Base-by-base conservation (phyloP, 805 yeast species). In the Barnettozyma californica region DNA sequence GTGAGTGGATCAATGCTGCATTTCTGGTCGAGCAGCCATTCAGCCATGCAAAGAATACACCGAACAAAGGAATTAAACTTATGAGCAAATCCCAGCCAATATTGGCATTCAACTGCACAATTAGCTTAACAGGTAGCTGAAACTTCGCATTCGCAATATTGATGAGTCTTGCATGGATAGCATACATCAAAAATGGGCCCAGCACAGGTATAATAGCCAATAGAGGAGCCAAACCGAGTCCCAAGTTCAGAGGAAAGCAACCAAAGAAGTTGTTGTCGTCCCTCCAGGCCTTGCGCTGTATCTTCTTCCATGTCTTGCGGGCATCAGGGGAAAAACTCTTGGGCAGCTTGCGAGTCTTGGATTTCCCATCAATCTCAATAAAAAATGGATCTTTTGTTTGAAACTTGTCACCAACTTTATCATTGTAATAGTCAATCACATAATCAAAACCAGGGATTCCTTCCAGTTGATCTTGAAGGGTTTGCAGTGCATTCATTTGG, bases 21-120 rank as follows among this genome's bases (percentile, higher is more conserved):
- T 92, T 91, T 59, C 97, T 72, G 0, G 97, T 87, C 8, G 95
- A 87, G 61, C 96, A 87, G 2, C 83, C 87, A 60, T 88, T 79
- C 64, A 91, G 51, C 92, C 96, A 91, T 11, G 87, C 69, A 47
- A 90, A 76, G 34, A 90, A 67, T 2, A 82, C 72, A 1, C 98
- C 98, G 31, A 92, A 64, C 4, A 90, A 55, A 0, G 98, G 98
- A 0, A 92, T 83, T 31, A 92, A 69, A 2, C 91, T 75, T 35
- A 91, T 79, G 36, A 86, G 56, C 27, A 91, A 71, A 63, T 92
- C 97, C 49, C 88, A 64, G 11, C 78, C 60, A 36, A 90, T 86
- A 60, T 91, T 87, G 14, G 84, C 84, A 49, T 87, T 81, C 79
- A 92, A 73, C 58, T 86, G 81, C 5, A 87, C 81, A 44, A 78